Conservation (phyloP, 192 early-diverging fungal genomes). For the Backusella morwellensis region DNA sequence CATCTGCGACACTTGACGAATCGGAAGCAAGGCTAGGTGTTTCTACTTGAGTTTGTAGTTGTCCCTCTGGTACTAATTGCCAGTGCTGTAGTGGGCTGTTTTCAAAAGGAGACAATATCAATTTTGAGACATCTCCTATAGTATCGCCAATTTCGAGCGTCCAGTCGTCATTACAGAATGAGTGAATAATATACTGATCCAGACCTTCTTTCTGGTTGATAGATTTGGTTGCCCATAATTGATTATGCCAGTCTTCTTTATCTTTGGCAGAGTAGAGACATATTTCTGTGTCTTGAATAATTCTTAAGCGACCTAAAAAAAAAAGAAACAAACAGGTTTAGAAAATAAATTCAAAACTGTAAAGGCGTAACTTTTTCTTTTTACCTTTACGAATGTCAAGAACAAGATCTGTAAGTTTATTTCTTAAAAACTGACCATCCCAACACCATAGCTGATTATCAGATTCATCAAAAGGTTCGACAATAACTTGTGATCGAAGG, state of each 20-base stretch:
- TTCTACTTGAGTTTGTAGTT: not conserved
- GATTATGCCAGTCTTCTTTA: conserved; percentile 20
- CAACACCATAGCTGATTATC: conserved; percentile 32
- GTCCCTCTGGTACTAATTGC: not conserved
- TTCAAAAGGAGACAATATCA: conserved; percentile 15
- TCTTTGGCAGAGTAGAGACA: conserved; percentile 21
- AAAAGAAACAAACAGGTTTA: not conserved
- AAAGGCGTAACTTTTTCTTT: not conserved
- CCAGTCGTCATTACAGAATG: conserved; percentile 33
- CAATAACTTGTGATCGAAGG: conserved; percentile 26
- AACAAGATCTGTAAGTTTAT: conserved; percentile 28
- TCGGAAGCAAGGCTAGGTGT: not conserved
- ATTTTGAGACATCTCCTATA: conserved; percentile 16
- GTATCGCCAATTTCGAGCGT: conserved; percentile 27
- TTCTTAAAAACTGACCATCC: conserved; percentile 25
- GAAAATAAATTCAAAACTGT: not conserved
- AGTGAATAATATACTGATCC: conserved; percentile 23
- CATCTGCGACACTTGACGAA: not conserved
- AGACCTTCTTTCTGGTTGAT: not conserved
- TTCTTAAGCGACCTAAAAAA: conserved; percentile 29
- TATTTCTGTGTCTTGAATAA: conserved; percentile 41
- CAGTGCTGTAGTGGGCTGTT: not conserved
- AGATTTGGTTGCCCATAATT: conserved; percentile 22
- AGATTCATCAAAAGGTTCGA: conserved; percentile 4
- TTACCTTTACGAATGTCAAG: conserved; percentile 39